Evolutionary conservation across 371 early-diverging fungal genomes (phyloP), one percentile per base, ranked within the genome.

Genomic region (Apophysomyces ossiformis): DNA sequence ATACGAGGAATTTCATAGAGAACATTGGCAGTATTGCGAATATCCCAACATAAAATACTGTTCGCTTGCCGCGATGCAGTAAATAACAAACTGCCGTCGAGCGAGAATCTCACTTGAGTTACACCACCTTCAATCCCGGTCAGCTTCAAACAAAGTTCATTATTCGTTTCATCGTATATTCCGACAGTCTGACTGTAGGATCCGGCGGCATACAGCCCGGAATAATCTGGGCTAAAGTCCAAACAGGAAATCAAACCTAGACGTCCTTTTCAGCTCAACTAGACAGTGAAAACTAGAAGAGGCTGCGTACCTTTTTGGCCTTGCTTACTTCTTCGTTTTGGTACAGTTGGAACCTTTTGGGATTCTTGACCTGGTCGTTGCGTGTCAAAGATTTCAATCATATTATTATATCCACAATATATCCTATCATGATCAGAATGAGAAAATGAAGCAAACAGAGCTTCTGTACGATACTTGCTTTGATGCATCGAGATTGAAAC

Each of bases 191-290:
- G 81, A 58, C 80, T 76, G 58, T 84, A 92, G 0, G 91, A 87
- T 13, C 91, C 91, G 9, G 85, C 88, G 7, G 92, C 92, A 64
- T 87, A 90, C 26, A 90, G 63, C 9, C 89, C 87, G 13, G 87
- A 83, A 46, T 74, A 73, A 57, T 90, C 90, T 0, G 89, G 88
- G 62, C 83, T 86, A 66, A 90, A 89, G 18, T 87, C 82, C 5
- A 92, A 61, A 37, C 86, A 85, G 12, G 91, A 87, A 37, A 92
- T 85, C 9, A 90, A 77, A 6, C 80, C 69, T 68, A 58, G 39
- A 7, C 7, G n/a, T 7, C 16, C 5, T 0, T 7, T 7, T 50
- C 16, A 50, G 54, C 54, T 2, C 7, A 26, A 26, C 32, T 26
- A 26, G 32, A 21, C 21, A 18, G 21, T 4, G 32, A 50, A 50